Evolutionary conservation across 176 grass and related monocot genomes (phyloP).

Genomic region (Paspalum vaginatum): DNA sequence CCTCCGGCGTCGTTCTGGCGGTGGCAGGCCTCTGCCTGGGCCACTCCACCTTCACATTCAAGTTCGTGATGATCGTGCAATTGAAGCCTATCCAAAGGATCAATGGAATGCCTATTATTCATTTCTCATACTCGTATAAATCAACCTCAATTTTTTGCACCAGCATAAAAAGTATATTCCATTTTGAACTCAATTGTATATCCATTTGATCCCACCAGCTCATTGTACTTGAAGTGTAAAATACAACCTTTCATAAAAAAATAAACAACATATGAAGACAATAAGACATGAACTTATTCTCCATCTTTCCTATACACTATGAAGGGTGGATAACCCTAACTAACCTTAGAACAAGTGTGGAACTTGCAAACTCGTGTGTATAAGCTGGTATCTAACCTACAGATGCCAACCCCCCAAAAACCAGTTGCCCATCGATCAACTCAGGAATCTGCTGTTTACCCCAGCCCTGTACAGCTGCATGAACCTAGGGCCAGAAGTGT

Average conservation of each 20-base stretch:
- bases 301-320: slow-evolving; percentile 46
- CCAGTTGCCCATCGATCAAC: slow-evolving; percentile 44
- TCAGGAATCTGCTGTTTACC: slow-evolving; percentile 78
- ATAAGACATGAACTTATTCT: slow-evolving; percentile 26
- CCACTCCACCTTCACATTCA: too few relatives aligned
- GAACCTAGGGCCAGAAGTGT: slow-evolving; percentile 24
- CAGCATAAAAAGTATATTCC: neutral
- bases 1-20: too few relatives aligned
- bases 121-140: neutral
- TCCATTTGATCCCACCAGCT: neutral
- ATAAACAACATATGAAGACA: slow-evolving; percentile 38
- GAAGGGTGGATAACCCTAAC: slow-evolving; percentile 24
- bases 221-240: neutral
- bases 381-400: slow-evolving; percentile 4
- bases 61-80: neutral
- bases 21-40: too few relatives aligned
- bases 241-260: neutral
- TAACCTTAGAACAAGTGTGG: slow-evolving; percentile 20
- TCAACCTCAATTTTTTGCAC: neutral
- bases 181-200: neutral
- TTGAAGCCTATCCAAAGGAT: neutral
- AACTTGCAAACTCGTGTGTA: slow-evolving; percentile 21
- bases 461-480: slow-evolving; percentile 79
- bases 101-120: too few relatives aligned
- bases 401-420: neutral